These are phyloP conservation scores for Termitomyces sp. DNA, from an alignment of 768 basidiomycete species.

Conservation along the genomic window DNA sequence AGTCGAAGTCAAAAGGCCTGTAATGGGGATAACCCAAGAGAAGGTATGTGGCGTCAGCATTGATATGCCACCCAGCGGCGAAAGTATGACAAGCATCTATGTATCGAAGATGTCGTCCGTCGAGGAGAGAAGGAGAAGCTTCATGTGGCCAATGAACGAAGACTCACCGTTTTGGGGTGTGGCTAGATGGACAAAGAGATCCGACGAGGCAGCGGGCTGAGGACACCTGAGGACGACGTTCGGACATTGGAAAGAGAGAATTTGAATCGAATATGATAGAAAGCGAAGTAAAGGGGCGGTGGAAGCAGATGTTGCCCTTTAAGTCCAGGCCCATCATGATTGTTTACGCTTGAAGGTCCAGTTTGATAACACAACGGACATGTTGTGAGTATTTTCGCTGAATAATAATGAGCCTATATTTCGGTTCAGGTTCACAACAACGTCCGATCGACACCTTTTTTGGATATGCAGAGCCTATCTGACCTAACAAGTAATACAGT, in stretches of 20 bases:
- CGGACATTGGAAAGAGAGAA: neutral
- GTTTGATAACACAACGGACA: neutral
- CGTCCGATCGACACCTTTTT: neutral
- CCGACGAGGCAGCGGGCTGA: neutral
- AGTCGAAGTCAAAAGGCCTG: neutral
- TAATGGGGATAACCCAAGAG: neutral
- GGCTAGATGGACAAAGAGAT: neutral
- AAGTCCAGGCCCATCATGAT: neutral
- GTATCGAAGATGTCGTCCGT: too few species aligned
- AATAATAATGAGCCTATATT: conserved; percentile 2
- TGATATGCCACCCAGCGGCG: neutral
- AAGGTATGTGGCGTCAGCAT: conserved; percentile 10
- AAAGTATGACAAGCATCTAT: neutral
- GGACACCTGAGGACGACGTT: neutral
- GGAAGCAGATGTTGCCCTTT: conserved; percentile 2
- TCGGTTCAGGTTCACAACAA: neutral
- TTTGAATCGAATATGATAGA: neutral
- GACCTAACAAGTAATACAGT: neutral
- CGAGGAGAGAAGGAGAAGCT: neutral
- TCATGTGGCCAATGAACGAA: neutral
- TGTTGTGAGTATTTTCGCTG: conserved; percentile 6
- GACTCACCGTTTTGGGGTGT: neutral
- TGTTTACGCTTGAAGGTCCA: conserved; percentile 13
- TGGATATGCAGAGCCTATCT: neutral
- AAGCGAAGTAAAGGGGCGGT: neutral